Conservation (phyloP, 2,329 filamentous ascomycete species). For the Pseudogymnoascus pannorum region DNA sequence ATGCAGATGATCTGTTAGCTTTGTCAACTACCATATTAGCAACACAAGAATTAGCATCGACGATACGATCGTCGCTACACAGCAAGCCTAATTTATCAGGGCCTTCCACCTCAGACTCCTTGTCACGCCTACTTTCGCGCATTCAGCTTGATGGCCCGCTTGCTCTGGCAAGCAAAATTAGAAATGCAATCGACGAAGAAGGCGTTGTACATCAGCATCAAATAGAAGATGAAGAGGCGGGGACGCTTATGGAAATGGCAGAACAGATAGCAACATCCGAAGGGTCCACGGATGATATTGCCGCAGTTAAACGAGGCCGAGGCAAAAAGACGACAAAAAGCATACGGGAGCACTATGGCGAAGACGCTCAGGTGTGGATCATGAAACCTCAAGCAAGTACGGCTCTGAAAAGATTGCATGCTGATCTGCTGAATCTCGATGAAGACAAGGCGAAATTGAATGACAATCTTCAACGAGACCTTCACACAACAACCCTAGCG, state of each 20-base stretch:
- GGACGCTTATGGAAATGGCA: conserved; percentile 64
- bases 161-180: conserved; percentile 63
- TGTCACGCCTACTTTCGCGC: conserved; percentile 43
- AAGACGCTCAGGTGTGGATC: conserved; percentile 54
- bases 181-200: conserved; percentile 82
- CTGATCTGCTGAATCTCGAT: conserved; percentile 52
- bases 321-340: conserved; percentile 39
- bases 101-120: conserved; percentile 27
- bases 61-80: conserved; percentile 32
- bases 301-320: conserved; percentile 34
- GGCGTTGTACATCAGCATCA: conserved; percentile 75
- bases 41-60: conserved; percentile 56
- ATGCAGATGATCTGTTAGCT: conserved; percentile 80
- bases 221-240: conserved; percentile 63
- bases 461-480: conserved; percentile 51
- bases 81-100: neutral
- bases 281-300: conserved; percentile 50
- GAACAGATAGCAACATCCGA: conserved; percentile 63
- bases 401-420: conserved; percentile 59
- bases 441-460: conserved; percentile 55
- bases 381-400: conserved; percentile 64
- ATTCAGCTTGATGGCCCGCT: conserved; percentile 61
- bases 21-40: conserved; percentile 74
- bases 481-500: conserved; percentile 59
- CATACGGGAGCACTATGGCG: conserved; percentile 50